Percentiles rank a stretch among this genome's conserved stretches.
Evolutionary conservation across 2,329 filamentous ascomycete genomes (phyloP).

Genomic region (Xylaria sp.): DNA sequence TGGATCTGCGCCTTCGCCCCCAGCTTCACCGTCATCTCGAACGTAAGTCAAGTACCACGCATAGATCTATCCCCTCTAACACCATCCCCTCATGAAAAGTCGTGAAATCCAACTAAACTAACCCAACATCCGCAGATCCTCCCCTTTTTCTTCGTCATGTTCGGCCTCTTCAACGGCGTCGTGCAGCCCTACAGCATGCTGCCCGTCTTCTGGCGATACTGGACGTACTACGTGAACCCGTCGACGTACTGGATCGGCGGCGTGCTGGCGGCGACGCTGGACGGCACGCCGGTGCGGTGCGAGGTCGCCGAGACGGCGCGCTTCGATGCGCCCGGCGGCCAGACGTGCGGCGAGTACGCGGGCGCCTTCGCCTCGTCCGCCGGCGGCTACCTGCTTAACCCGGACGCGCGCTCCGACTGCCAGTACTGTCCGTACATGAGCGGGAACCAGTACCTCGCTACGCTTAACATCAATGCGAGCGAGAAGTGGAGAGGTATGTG

Average conservation of each 20-base stretch:
- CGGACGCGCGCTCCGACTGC: conserved; percentile 67
- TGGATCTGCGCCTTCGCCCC: conserved; percentile 88
- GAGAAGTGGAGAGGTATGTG: conserved; percentile 74
- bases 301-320: conserved; percentile 52
- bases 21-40: conserved; percentile 80
- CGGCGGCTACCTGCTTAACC: conserved; percentile 73
- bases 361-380: conserved; percentile 63
- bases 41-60: conserved; percentile 56
- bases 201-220: conserved; percentile 78
- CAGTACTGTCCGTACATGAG: conserved; percentile 74
- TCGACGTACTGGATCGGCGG: conserved; percentile 75
- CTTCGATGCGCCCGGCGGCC: conserved; percentile 70
- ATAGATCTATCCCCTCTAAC: neutral
- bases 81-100: neutral
- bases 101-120: neutral
- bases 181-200: conserved; percentile 74
- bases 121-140: conserved; percentile 57
- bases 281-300: conserved; percentile 62
- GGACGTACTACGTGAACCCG: conserved; percentile 76
- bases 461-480: conserved; percentile 59
- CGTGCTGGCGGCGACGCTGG: conserved; percentile 72
- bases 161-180: conserved; percentile 81
- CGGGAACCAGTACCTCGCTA: conserved; percentile 71
- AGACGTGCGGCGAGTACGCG: conserved; percentile 75
- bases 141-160: conserved; percentile 85